These are phyloP conservation scores for Cicer yamashitae DNA, from an alignment of 306 rosid genomes.

Conservation along the genomic window DNA sequence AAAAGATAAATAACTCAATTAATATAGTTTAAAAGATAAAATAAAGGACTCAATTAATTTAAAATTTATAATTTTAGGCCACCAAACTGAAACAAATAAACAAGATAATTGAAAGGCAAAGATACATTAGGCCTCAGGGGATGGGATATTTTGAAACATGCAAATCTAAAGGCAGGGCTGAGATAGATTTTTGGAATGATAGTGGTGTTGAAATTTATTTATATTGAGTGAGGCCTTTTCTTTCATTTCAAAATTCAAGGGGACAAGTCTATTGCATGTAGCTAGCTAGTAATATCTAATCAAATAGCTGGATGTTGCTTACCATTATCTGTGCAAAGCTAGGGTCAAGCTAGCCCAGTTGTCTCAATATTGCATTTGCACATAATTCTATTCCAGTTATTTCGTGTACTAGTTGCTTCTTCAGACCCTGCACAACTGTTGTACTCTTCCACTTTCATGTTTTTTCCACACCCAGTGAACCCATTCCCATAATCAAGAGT, in stretches of 20 bases:
- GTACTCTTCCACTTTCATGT: not conserved
- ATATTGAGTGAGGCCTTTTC: slow-evolving; percentile 39
- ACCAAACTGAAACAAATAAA: too few species aligned
- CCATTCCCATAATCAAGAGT: too few species aligned
- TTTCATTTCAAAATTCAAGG: slow-evolving; percentile 34
- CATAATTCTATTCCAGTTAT: not conserved
- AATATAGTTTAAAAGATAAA: too few species aligned
- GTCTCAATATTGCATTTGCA: not conserved
- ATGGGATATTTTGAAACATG: slow-evolving; percentile 48
- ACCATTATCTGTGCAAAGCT: slow-evolving; percentile 4
- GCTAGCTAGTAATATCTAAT: slow-evolving; percentile 43
- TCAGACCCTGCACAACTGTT: not conserved
- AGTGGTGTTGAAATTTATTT: slow-evolving; percentile 38
- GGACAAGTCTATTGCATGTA: slow-evolving; percentile 31
- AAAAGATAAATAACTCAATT: too few species aligned
- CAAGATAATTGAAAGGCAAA: too few species aligned
- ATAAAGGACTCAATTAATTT: too few species aligned
- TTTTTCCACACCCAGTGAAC: too few species aligned
- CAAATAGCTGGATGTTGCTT: slow-evolving; percentile 64
- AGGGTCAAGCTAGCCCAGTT: slow-evolving; percentile 9
- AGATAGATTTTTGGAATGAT: slow-evolving; percentile 54
- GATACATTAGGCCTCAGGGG: not conserved
- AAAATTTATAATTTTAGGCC: too few species aligned
- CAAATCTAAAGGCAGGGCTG: slow-evolving; percentile 46
- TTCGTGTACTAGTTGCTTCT: not conserved